Conservation (phyloP, 106 monocot species). For the Allium fistulosum region DNA sequence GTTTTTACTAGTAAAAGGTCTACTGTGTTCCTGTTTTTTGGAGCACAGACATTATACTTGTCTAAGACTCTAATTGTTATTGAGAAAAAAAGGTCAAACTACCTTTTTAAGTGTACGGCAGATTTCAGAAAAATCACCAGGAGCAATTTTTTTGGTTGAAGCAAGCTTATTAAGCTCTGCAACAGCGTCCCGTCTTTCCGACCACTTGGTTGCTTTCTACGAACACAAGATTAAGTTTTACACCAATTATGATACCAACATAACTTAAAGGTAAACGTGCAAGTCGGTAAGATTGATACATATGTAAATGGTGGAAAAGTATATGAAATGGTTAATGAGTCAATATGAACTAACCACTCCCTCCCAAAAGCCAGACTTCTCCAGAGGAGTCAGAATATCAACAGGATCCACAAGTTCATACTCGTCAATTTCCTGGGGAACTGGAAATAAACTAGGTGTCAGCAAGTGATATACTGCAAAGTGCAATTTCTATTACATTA, state of each 20-base stretch:
- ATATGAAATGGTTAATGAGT: background rate
- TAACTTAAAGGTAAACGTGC: too few relatives aligned
- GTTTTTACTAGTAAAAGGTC: too few relatives aligned
- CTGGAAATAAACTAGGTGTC: constrained; percentile 30
- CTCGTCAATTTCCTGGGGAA: constrained; percentile 84
- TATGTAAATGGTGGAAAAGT: background rate
- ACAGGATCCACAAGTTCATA: constrained; percentile 99
- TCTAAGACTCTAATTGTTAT: too few relatives aligned
- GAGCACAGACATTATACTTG: too few relatives aligned
- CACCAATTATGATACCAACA: too few relatives aligned
- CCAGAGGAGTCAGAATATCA: constrained; percentile 85
- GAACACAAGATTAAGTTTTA: background rate
- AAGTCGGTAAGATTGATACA: too few relatives aligned
- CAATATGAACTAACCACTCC: constrained; percentile 77
- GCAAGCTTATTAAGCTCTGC: constrained; percentile 87
- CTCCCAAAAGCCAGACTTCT: constrained; percentile 98
- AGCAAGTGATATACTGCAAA: background rate
- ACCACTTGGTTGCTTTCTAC: constrained; percentile 99
- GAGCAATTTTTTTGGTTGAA: constrained; percentile 85
- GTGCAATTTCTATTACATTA: background rate
- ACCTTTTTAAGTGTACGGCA: constrained; percentile 95
- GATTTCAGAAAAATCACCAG: constrained; percentile 93
- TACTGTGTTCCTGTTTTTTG: too few relatives aligned
- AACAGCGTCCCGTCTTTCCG: constrained; percentile 98
- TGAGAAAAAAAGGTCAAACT: background rate